Percentiles rank a stretch among this genome's conserved stretches.
phyloP scores from a whole-genome alignment of 805 yeast genomes.

The Starmerella floris region DNA sequence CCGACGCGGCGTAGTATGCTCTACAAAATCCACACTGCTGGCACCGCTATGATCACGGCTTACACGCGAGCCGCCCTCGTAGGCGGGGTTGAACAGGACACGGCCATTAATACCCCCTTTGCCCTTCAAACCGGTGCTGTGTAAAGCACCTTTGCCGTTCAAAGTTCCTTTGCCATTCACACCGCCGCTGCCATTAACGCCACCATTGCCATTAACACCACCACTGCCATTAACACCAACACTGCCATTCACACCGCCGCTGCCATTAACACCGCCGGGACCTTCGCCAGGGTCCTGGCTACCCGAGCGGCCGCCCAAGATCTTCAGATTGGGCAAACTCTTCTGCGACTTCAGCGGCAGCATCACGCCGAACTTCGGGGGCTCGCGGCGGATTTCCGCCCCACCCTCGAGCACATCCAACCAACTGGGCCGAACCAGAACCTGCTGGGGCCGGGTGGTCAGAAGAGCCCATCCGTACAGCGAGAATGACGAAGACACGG shows the following conservation, averaged over 20 bases:
- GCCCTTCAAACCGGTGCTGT: background rate
- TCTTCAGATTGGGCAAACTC: conserved; percentile 1
- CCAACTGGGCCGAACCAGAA: conserved; percentile 33
- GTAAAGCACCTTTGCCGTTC: background rate
- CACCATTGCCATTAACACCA: background rate
- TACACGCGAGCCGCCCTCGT: no score
- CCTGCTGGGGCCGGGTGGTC: conserved; percentile 24
- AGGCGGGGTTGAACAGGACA: no score
- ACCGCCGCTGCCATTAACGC: background rate
- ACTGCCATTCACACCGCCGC: background rate
- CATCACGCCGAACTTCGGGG: background rate
- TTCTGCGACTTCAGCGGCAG: background rate
- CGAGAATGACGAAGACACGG: conserved; percentile 32
- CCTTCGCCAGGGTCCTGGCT: background rate
- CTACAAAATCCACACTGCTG: background rate
- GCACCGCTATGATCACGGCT: background rate
- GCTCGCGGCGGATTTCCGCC: conserved; percentile 34
- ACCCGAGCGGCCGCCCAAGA: background rate
- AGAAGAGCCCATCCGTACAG: conserved; percentile 29
- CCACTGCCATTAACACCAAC: background rate
- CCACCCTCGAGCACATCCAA: conserved; percentile 25
- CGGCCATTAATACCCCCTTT: background rate
- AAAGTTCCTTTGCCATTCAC: background rate
- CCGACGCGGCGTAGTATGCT: conserved; percentile 21
- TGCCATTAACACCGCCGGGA: background rate